Base-by-base conservation (phyloP, 139 green algal genomes). In the Yamagishiella unicocca region DNA sequence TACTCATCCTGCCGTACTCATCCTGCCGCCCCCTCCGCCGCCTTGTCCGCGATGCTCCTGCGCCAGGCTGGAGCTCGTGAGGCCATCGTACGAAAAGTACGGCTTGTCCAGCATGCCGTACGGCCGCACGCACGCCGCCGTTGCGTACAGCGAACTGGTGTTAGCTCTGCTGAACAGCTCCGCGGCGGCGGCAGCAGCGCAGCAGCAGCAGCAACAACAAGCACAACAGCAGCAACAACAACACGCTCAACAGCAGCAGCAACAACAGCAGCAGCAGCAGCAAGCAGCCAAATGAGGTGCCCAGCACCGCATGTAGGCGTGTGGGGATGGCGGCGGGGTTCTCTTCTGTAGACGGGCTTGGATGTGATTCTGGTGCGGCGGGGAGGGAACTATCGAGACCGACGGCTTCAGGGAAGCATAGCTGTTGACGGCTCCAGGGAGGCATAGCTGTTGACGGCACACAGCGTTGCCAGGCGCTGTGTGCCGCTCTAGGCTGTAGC, bases 1-100 rank as follows among this genome's bases (percentile, higher is more conserved):
- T 42, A 6, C 21, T 6, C 33, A 9, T 43, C 10, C 35, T 14
- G 31, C 66, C 66, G 17, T 25, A 3, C 31, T 45, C 2, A 10
- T 25, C 4, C 1, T 74, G 31, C 29, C 2, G 35, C 22, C 3
- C 14, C 66, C 4, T 25, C 8, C 17, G 33, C 37, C 33, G 45
- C 4, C 4, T 29, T 5, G 45, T 6, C 29, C 61, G 24, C 8
- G 19, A 14, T 45, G 33, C 66, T 3, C 66, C 50, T 17, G 17
- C 21, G 1, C 4, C 61, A 86, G 80, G 62, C 64, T 86, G 9
- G 80, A 86, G 45, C 0, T 86, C 2, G 43, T 86, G 1, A 55
- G 42, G 43, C 80, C 80, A 2, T 46, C 80, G 17, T 86, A 68
- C 21, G 80, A 86, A 1, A 86, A 86, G 80, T 86, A 86, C 42